Evolutionary conservation across 2,329 filamentous ascomycete genomes (phyloP).

Genomic region (Fusarium poae): DNA sequence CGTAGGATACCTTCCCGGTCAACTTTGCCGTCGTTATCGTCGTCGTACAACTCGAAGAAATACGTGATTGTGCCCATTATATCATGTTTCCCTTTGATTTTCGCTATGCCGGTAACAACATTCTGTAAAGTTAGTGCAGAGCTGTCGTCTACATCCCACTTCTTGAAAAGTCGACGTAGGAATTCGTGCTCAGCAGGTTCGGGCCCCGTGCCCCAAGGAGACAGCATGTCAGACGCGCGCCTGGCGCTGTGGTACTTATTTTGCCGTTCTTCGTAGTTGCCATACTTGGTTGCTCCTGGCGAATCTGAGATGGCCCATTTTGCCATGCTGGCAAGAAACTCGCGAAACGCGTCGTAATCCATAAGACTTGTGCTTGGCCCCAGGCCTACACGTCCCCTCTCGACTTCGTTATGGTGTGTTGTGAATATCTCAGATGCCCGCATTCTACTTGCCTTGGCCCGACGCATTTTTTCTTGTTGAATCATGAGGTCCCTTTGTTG

Average conservation of each 20-base stretch:
- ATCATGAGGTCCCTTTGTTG: slow-evolving; percentile 85
- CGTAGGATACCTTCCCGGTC: slow-evolving; percentile 94
- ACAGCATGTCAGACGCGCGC: slow-evolving; percentile 59
- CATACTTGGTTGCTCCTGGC: slow-evolving; percentile 67
- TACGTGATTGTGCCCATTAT: slow-evolving; percentile 99
- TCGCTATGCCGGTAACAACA: slow-evolving; percentile 89
- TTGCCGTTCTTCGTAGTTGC: slow-evolving; percentile 63
- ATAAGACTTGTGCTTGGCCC: slow-evolving; percentile 92
- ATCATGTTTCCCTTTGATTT: slow-evolving; percentile 92
- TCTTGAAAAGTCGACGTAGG: slow-evolving; percentile 85
- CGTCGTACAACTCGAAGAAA: slow-evolving; percentile 97
- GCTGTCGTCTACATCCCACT: slow-evolving; percentile 85
- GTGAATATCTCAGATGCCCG: slow-evolving; percentile 57
- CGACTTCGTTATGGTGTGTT: slow-evolving; percentile 66
- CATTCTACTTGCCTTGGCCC: slow-evolving; percentile 69
- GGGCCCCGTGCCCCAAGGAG: slow-evolving; percentile 68
- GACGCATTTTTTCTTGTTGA: slow-evolving; percentile 78
- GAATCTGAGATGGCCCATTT: slow-evolving; percentile 95
- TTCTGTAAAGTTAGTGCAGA: slow-evolving; percentile 89
- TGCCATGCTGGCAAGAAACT: slow-evolving; percentile 89
- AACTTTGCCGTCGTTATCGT: slow-evolving; percentile 89
- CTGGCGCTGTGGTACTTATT: slow-evolving; percentile 72
- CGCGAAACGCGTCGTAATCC: slow-evolving; percentile 96
- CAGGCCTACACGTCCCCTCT: slow-evolving; percentile 88
- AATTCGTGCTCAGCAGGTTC: slow-evolving; percentile 95